phyloP scores from a whole-genome alignment of 2,329 filamentous ascomycete species.

The Cyphellophora attinorum region DNA sequence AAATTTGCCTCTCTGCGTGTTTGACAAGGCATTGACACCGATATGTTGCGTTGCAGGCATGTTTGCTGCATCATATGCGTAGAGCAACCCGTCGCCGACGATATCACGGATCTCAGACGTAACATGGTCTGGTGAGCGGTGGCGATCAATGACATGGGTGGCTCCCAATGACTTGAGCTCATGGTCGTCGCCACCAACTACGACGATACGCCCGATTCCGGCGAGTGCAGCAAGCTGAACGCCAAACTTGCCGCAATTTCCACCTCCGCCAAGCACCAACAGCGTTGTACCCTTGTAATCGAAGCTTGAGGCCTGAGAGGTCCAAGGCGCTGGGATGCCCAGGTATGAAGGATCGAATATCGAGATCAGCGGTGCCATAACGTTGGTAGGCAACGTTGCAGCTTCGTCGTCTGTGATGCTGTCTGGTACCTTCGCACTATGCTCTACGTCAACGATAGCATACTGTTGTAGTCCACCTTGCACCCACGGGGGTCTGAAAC shows the following conservation, averaged over 20 bases:
- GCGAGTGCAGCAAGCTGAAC: constrained; percentile 18
- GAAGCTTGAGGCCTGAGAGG: constrained; percentile 5
- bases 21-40: constrained; percentile 26
- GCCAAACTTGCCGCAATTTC: constrained; percentile 18
- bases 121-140: constrained; percentile 22
- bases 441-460: constrained; percentile 22
- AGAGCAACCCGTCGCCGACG: constrained; percentile 30
- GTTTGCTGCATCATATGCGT: constrained; percentile 29
- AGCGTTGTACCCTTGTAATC: constrained; percentile 16
- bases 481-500: constrained; percentile 1
- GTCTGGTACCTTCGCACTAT: constrained; percentile 24
- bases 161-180: constrained; percentile 28
- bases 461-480: constrained; percentile 29
- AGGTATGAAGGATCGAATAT: constrained; percentile 26
- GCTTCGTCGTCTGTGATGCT: constrained; percentile 26
- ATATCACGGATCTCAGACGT: constrained; percentile 23
- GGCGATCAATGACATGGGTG: constrained; percentile 33
- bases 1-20: constrained; percentile 25
- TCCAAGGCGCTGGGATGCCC: constrained; percentile 20
- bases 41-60: too few relatives aligned
- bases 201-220: constrained; percentile 30
- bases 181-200: constrained; percentile 23
- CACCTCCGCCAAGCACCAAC: constrained; percentile 20
- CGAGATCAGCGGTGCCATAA: constrained; percentile 23
- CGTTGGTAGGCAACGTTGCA: constrained; percentile 28